Base-by-base conservation (phyloP, 768 basidiomycete genomes). In the Panaeolus cyanescens region DNA sequence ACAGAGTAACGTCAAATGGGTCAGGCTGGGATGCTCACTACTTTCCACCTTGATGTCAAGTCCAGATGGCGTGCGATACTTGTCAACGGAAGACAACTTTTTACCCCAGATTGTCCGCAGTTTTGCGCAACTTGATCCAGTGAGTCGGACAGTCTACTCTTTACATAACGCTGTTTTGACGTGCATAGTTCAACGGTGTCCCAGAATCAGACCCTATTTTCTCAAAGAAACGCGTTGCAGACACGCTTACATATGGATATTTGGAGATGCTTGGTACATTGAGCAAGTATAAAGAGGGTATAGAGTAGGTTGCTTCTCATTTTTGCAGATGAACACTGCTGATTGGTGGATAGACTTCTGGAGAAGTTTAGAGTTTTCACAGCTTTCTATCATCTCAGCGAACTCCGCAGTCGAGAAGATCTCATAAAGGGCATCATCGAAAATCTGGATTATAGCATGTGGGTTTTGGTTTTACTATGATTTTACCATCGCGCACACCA, bases 281-380 rank as follows among this genome's bases (percentile, higher is more conserved):
- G 50, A 96, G 93, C 77, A 94, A 90, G 69, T 87, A 89, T 64
- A 83, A 87, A 54, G 93, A 97, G 53, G 97, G 97, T 25, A 85
- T 96, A 22, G 91, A 93, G 95, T 96, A 71, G 66, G 91, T 77
- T 32, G 34, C 10, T 30, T 32, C 25, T 40, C 8, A 30, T 33
- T 32, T 39, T 25, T 20, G 31, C 15, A 59, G 22, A 55, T 20
- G 13, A 42, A 36, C 40, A 34, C 58, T 40, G 22, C 32, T 34
- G 10, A 12, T 32, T 5, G 59, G n/a, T 62, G 61, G 55, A n/a
- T 62, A 96, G 96, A 42, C 76, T 99, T 13, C 76, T 99, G 73
- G 95, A 97, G 74, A 92, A 92, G 67, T 91, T 91, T 75, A 92
- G 91, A 68, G 84, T 98, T 28, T 99, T 98, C 73, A 99, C 95